Evolutionary conservation across 768 basidiomycete species (phyloP).

Genomic region (Suillus subluteus): DNA sequence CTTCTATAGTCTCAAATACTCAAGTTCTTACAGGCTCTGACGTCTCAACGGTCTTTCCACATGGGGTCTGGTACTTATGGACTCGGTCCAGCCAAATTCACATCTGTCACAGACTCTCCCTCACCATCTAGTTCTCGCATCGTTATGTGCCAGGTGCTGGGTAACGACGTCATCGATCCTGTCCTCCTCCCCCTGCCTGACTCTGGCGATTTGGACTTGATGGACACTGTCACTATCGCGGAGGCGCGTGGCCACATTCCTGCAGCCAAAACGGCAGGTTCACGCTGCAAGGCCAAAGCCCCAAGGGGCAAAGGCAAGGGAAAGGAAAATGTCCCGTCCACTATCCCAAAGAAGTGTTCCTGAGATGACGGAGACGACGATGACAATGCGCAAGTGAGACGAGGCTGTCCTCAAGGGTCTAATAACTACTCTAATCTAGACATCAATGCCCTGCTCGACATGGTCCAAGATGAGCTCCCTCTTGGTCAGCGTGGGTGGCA

Average conservation of each 20-base stretch:
- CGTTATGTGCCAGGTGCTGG: too few relatives aligned
- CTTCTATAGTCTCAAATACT: not conserved
- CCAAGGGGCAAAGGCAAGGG: constrained; percentile 6
- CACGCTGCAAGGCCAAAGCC: not conserved
- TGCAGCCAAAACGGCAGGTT: not conserved
- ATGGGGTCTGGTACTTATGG: not conserved
- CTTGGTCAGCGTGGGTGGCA: constrained; percentile 11
- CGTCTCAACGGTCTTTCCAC: too few relatives aligned
- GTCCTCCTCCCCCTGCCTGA: not conserved
- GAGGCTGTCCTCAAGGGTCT: constrained; percentile 8
- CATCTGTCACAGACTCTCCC: too few relatives aligned
- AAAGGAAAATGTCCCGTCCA: not conserved
- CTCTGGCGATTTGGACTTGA: not conserved
- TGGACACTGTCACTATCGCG: not conserved
- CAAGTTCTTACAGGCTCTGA: not conserved
- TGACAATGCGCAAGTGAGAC: not conserved
- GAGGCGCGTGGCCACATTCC: not conserved
- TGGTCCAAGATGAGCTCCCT: constrained; percentile 7
- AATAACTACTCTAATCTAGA: constrained; percentile 7
- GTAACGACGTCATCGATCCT: not conserved
- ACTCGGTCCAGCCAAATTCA: not conserved
- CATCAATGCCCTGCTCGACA: not conserved
- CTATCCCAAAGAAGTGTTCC: not conserved
- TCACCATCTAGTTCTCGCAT: too few relatives aligned
- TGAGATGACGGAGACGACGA: not conserved